These are phyloP conservation scores for Colletotrichum sp. DNA, from an alignment of 2,329 filamentous ascomycete genomes.

Conservation along the genomic window DNA sequence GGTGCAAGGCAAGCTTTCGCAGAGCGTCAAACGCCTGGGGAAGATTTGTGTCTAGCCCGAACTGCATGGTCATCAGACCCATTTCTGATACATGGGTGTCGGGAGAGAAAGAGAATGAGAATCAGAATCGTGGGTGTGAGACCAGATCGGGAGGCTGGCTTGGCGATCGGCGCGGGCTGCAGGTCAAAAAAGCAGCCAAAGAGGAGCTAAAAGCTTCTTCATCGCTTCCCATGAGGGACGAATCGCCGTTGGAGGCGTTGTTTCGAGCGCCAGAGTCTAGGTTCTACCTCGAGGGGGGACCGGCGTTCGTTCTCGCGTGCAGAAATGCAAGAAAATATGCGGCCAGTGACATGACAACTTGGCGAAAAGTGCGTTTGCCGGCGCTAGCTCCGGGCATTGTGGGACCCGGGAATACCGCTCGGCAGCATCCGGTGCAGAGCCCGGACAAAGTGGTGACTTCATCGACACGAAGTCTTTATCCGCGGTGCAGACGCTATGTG, in stretches of 20 bases:
- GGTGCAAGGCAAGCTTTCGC: background rate
- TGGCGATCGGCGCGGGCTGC: slow-evolving; percentile 6
- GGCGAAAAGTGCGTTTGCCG: background rate
- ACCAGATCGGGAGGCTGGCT: slow-evolving; percentile 8
- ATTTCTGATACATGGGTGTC: slow-evolving; percentile 1
- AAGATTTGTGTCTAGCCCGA: background rate
- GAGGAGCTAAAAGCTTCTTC: background rate
- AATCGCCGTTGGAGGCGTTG: background rate
- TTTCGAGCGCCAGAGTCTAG: background rate
- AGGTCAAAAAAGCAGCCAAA: background rate
- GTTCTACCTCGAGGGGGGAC: background rate
- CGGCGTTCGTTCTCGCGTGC: background rate
- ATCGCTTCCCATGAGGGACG: background rate
- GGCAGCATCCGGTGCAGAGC: background rate
- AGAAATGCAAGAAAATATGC: background rate
- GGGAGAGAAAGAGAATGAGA: background rate
- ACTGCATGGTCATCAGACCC: slow-evolving; percentile 11
- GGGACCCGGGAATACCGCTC: slow-evolving; percentile 11
- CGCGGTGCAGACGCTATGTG: background rate
- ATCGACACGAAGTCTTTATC: background rate
- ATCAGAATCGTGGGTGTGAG: background rate
- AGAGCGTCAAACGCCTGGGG: background rate
- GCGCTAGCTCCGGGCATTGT: slow-evolving; percentile 8
- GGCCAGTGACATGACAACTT: background rate
- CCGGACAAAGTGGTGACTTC: slow-evolving; percentile 20